Percentiles rank a stretch among this genome's conserved stretches.
These are phyloP conservation scores for Starmerella kuoi DNA, from an alignment of 805 yeast genomes.

Conservation along the genomic window DNA sequence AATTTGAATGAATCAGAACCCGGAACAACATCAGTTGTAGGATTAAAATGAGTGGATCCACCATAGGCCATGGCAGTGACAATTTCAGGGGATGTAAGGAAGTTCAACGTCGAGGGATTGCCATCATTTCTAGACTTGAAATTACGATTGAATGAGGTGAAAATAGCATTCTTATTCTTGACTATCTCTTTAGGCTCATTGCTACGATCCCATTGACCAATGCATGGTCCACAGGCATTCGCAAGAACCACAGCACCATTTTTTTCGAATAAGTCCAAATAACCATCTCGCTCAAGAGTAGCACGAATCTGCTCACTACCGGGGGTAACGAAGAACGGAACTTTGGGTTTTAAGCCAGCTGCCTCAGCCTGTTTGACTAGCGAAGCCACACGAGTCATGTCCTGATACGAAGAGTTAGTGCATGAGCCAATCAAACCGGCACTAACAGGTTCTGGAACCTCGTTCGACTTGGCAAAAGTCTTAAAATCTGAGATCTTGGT, in stretches of 20 bases:
- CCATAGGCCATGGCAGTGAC: conserved; percentile 95
- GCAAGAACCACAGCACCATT: conserved; percentile 89
- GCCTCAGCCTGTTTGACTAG: conserved; percentile 75
- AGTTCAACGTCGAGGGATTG: conserved; percentile 93
- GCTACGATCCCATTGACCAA: conserved; percentile 95
- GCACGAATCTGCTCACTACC: conserved; percentile 98
- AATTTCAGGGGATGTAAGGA: conserved; percentile 95
- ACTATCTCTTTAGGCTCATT: conserved; percentile 37
- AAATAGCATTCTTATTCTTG: conserved; percentile 67
- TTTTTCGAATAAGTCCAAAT: conserved; percentile 62
- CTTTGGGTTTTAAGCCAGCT: conserved; percentile 79
- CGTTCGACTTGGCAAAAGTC: conserved; percentile 51
- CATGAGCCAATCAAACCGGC: conserved; percentile 97
- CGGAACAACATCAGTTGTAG: conserved; percentile 73
- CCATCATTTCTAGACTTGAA: conserved; percentile 98
- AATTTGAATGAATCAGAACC: conserved; percentile 49
- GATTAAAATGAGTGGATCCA: conserved; percentile 86
- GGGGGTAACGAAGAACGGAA: conserved; percentile 90
- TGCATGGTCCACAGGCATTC: conserved; percentile 98
- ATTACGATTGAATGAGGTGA: conserved; percentile 95
- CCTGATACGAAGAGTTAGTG: conserved; percentile 96
- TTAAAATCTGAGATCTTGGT: conserved; percentile 82
- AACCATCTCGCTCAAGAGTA: conserved; percentile 90
- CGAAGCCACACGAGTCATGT: conserved; percentile 92
- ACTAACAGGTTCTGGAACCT: conserved; percentile 77